These are phyloP conservation scores for Austropuccinia psidii DNA, from an alignment of 1,284 basidiomycete species.

Conservation along the genomic window DNA sequence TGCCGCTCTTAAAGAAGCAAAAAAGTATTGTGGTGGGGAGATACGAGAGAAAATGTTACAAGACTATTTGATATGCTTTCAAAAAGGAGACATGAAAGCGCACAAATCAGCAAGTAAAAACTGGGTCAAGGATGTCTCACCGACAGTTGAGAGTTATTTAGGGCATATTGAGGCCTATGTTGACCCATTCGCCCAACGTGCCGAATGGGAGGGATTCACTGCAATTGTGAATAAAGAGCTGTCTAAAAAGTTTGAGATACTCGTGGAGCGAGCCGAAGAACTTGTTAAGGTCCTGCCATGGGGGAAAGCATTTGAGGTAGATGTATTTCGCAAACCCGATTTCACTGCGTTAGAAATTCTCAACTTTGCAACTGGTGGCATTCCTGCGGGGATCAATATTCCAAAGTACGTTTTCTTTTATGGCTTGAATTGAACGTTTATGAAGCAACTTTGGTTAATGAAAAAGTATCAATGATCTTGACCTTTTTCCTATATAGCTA, in stretches of 20 bases:
- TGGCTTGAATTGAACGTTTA: no score
- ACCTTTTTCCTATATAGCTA: constrained; percentile 48
- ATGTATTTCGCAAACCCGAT: constrained; percentile 72
- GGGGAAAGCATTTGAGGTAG: constrained; percentile 72
- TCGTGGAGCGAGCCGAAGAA: constrained; percentile 65
- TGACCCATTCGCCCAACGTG: constrained; percentile 69
- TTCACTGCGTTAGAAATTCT: constrained; percentile 57
- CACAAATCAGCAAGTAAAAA: constrained; percentile 66
- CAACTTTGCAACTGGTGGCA: constrained; percentile 65
- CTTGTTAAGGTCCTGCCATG: constrained; percentile 72
- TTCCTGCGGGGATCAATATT: constrained; percentile 72
- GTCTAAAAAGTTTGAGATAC: constrained; percentile 66
- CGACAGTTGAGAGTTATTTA: constrained; percentile 77
- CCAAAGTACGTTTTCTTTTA: constrained; percentile 42
- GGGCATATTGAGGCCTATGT: constrained; percentile 57
- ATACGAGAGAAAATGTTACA: constrained; percentile 66
- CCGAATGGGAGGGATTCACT: constrained; percentile 38
- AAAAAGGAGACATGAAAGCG: constrained; percentile 64
- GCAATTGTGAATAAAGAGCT: constrained; percentile 58
- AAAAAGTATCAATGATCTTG: constrained; percentile 66
- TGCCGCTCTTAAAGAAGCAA: constrained; percentile 57
- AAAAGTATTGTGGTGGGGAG: constrained; percentile 48
- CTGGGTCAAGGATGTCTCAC: constrained; percentile 78
- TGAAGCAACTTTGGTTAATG: constrained; percentile 40
- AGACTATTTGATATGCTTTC: constrained; percentile 65